A percentile compares a stretch with the other conserved stretches of the same genome.
phyloP scores from a whole-genome alignment of 306 rosid genomes.

The Argentina anserina region DNA sequence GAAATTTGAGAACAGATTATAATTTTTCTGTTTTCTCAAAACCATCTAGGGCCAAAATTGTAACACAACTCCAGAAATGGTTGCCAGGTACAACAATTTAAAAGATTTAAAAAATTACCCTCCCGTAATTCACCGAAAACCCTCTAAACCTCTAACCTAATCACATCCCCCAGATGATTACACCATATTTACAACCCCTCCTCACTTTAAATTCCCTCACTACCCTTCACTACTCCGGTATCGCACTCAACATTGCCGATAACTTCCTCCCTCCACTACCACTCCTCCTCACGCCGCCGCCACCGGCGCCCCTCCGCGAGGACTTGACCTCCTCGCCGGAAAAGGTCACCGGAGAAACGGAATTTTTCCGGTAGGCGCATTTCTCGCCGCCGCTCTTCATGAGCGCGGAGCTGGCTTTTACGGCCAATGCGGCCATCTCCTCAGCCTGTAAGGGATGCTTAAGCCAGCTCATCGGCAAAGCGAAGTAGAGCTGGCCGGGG shows the following conservation, averaged over 20 bases:
- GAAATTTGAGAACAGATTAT: background rate
- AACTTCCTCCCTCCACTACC: slow-evolving; percentile 26
- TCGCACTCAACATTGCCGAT: slow-evolving; percentile 51
- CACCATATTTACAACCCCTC: slow-evolving; percentile 20
- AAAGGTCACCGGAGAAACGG: slow-evolving; percentile 30
- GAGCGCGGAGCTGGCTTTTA: slow-evolving; percentile 79
- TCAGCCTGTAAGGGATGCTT: slow-evolving; percentile 53
- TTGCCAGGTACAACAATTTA: slow-evolving; percentile 5
- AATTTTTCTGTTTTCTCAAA: background rate
- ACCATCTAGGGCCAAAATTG: slow-evolving; percentile 22
- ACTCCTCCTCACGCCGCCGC: slow-evolving; percentile 29
- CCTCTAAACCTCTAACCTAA: background rate
- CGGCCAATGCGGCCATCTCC: slow-evolving; percentile 98
- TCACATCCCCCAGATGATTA: slow-evolving; percentile 20
- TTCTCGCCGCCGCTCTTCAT: slow-evolving; percentile 44
- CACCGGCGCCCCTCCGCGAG: slow-evolving; percentile 18
- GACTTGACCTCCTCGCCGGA: slow-evolving; percentile 33
- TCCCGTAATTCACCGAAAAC: background rate
- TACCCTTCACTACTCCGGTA: slow-evolving; percentile 62
- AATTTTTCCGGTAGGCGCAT: slow-evolving; percentile 41
- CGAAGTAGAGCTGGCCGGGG: slow-evolving; percentile 83
- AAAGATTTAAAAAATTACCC: background rate
- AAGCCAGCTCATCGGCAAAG: slow-evolving; percentile 61
- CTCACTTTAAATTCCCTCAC: slow-evolving; percentile 21
- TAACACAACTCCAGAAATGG: slow-evolving; percentile 15